A percentile compares a stretch with the other conserved stretches of the same genome.
Conservation (phyloP, 768 basidiomycete species). For the Lactarius sp. region DNA sequence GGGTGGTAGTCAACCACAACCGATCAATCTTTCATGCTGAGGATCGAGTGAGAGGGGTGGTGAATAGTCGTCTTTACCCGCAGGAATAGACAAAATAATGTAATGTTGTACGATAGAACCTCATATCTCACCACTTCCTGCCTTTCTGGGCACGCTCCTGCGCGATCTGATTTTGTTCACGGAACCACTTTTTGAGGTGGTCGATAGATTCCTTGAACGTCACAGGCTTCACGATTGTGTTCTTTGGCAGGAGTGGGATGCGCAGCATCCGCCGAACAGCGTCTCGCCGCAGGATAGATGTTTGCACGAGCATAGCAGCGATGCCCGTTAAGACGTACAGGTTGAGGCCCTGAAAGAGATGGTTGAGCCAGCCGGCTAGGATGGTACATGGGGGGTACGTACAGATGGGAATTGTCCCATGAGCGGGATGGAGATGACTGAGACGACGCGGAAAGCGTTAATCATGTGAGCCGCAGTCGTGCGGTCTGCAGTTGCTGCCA, state of each 20-base stretch:
- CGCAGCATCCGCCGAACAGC: conserved; percentile 38
- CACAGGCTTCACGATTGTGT: conserved; percentile 12
- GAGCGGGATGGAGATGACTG: conserved; percentile 46
- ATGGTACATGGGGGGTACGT: conserved; percentile 30
- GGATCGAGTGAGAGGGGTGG: conserved; percentile 1
- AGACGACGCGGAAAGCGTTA: conserved; percentile 33
- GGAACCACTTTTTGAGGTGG: conserved; percentile 23
- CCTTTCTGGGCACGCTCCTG: conserved; percentile 15
- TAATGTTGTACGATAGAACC: not conserved
- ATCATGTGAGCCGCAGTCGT: conserved; percentile 23
- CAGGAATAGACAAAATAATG: not conserved
- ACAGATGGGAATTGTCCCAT: conserved; percentile 63
- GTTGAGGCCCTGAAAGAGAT: conserved; percentile 45
- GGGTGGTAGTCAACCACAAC: not conserved
- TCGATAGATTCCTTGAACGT: conserved; percentile 23
- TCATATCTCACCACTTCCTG: conserved; percentile 16
- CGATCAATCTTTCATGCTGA: not conserved
- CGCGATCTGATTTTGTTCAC: conserved; percentile 14
- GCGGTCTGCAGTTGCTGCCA: conserved; percentile 22
- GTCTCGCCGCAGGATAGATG: conserved; percentile 40
- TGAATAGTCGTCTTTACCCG: not conserved
- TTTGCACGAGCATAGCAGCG: conserved; percentile 43
- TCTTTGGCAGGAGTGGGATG: conserved; percentile 31
- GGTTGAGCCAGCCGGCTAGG: not conserved
- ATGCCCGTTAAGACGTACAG: conserved; percentile 55